These are phyloP conservation scores for Geranium rotundifolium DNA, from an alignment of 345 rosid species.

Conservation along the genomic window DNA sequence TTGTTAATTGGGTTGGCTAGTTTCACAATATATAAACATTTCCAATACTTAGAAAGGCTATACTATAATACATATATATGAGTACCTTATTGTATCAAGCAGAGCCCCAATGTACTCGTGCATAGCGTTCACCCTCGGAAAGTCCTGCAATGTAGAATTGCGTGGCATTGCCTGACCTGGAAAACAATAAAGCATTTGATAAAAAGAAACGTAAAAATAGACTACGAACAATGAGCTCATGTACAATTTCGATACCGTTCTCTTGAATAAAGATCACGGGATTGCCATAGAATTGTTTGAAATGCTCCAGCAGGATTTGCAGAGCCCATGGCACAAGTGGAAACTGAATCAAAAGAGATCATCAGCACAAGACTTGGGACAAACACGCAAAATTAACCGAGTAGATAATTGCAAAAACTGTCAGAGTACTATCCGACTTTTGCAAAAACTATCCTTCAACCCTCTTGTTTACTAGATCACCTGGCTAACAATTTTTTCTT, in stretches of 20 bases:
- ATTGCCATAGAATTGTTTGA: slow-evolving; percentile 17
- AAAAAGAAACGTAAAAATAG: too few species aligned
- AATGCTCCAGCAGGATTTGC: slow-evolving; percentile 13
- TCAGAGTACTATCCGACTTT: too few species aligned
- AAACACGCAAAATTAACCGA: not conserved
- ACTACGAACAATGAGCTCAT: not conserved
- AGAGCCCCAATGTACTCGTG: slow-evolving; percentile 12
- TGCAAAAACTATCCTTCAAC: too few species aligned
- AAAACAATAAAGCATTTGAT: not conserved
- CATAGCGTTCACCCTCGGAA: slow-evolving; percentile 12
- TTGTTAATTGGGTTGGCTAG: too few species aligned
- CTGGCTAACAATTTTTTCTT: too few species aligned
- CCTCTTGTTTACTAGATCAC: too few species aligned
- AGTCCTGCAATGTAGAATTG: slow-evolving; percentile 9
- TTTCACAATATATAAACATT: too few species aligned
- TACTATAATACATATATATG: too few species aligned
- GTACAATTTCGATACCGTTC: slow-evolving; percentile 14
- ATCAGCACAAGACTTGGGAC: not conserved
- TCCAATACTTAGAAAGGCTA: too few species aligned
- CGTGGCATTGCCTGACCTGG: slow-evolving; percentile 14
- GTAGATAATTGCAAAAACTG: not conserved
- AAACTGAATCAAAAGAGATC: slow-evolving; percentile 8
- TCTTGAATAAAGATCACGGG: slow-evolving; percentile 14
- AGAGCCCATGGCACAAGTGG: slow-evolving; percentile 14
- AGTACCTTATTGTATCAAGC: slow-evolving; percentile 9